Percentiles rank a stretch among this genome's conserved stretches.
These are phyloP conservation scores for Ichthyophthirius multifiliis DNA, from an alignment of 169 alveolate genomes.

Conservation along the genomic window DNA sequence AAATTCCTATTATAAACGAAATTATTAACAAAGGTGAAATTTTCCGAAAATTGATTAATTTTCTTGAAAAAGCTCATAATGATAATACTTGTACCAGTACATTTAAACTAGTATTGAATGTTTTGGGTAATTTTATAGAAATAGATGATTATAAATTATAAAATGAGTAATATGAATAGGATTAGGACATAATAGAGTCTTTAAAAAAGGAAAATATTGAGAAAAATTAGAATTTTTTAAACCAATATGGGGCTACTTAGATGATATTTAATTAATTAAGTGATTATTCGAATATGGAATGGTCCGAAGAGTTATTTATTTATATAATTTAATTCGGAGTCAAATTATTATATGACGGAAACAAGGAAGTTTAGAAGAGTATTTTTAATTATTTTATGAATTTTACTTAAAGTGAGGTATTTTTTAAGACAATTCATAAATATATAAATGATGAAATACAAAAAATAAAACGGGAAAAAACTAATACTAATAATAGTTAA, in stretches of 20 bases:
- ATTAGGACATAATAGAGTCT: background rate
- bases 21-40: constrained; percentile 29
- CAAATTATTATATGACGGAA: constrained; percentile 27
- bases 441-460: constrained; percentile 1
- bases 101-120: constrained; percentile 10
- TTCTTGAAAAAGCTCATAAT: constrained; percentile 22
- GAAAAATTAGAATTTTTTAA: constrained; percentile 20
- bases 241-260: constrained; percentile 23
- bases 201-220: constrained; percentile 18
- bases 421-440: constrained; percentile 31
- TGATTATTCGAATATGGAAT: constrained; percentile 20
- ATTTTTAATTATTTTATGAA: constrained; percentile 26
- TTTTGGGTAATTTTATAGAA: constrained; percentile 36
- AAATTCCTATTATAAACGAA: constrained; percentile 17
- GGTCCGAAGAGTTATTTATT: constrained; percentile 8
- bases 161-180: background rate
- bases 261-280: constrained; percentile 10
- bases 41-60: constrained; percentile 20
- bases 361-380: constrained; percentile 39
- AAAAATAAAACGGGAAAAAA: constrained; percentile 20
- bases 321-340: constrained; percentile 32
- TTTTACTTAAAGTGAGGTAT: constrained; percentile 34
- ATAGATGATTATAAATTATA: no score
- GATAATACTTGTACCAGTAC: constrained; percentile 8
- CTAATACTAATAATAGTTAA: background rate